A percentile compares a stretch with the other conserved stretches of the same genome.
Conservation (phyloP, 1,139 yeast species). For the Geotrichum siamense region DNA sequence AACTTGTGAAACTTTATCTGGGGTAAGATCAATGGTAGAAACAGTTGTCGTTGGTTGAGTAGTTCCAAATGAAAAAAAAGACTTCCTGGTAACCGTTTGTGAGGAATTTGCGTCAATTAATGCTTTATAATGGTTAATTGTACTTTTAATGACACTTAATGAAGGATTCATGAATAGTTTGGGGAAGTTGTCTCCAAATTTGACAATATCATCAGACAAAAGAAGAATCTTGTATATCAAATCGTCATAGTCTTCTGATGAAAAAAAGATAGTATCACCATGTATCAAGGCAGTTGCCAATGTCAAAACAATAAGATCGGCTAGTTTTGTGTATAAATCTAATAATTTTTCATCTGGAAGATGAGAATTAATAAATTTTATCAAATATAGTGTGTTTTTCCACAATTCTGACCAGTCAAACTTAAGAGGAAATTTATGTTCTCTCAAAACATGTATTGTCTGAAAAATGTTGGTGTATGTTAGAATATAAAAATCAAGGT, state of each 20-base stretch:
- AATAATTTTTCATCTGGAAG: conserved; percentile 17
- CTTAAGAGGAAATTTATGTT: conserved; percentile 20
- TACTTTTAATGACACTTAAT: conserved; percentile 24
- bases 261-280: conserved; percentile 32
- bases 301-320: conserved; percentile 24
- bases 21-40: conserved; percentile 19
- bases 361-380: conserved; percentile 27
- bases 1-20: conserved; percentile 26
- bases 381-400: conserved; percentile 31
- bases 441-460: conserved; percentile 25
- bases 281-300: conserved; percentile 31
- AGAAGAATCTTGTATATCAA: conserved; percentile 33
- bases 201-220: conserved; percentile 24
- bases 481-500: conserved; percentile 30
- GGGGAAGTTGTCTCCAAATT: conserved; percentile 20
- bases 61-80: conserved; percentile 5
- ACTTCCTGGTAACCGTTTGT: conserved; percentile 4
- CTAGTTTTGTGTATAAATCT: conserved; percentile 22
- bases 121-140: conserved; percentile 27
- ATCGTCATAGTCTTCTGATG: conserved; percentile 32
- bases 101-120: conserved; percentile 14
- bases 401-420: conserved; percentile 39
- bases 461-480: conserved; percentile 28
- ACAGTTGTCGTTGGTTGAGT: not conserved
- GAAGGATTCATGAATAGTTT: conserved; percentile 21